These are phyloP conservation scores for Musa beccarii DNA, from an alignment of 176 grass and related monocot species.

Conservation along the genomic window DNA sequence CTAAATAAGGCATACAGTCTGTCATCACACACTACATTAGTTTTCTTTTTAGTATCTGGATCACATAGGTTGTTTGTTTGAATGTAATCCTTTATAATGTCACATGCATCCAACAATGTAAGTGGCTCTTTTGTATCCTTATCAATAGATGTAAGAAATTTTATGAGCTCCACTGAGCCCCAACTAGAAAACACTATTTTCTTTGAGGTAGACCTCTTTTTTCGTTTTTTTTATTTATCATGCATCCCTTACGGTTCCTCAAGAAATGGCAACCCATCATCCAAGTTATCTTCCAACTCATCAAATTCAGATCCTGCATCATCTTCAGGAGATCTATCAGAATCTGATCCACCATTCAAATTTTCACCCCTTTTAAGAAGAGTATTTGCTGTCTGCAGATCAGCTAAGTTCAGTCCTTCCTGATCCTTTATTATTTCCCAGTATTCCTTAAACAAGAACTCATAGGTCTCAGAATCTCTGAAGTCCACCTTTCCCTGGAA, in stretches of 20 bases:
- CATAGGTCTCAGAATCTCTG: conserved; percentile 19
- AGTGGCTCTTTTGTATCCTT: conserved; percentile 45
- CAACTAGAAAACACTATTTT: conserved; percentile 56
- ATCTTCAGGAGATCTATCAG: conserved; percentile 27
- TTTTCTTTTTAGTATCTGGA: conserved; percentile 38
- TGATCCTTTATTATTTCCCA: conserved; percentile 58
- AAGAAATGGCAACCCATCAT: conserved; percentile 25
- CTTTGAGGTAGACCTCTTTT: conserved; percentile 40
- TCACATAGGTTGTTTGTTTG: conserved; percentile 39
- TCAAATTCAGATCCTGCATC: conserved; percentile 21
- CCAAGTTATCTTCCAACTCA: conserved; percentile 16
- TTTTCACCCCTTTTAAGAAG: conserved; percentile 36
- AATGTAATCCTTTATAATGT: conserved; percentile 58
- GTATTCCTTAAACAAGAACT: conserved; percentile 73
- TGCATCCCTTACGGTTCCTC: conserved; percentile 19
- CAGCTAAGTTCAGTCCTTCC: conserved; percentile 38
- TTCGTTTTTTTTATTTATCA: conserved; percentile 26
- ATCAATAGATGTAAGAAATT: conserved; percentile 50
- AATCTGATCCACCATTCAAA: conserved; percentile 22
- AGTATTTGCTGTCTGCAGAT: conserved; percentile 46
- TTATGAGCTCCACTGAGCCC: conserved; percentile 58
- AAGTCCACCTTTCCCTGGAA: conserved; percentile 40
- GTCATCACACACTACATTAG: conserved; percentile 46
- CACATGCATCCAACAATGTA: conserved; percentile 35
- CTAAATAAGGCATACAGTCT: conserved; percentile 45